Conservation (phyloP, 2,329 filamentous ascomycete genomes). For the Sporothrix mexicana region DNA sequence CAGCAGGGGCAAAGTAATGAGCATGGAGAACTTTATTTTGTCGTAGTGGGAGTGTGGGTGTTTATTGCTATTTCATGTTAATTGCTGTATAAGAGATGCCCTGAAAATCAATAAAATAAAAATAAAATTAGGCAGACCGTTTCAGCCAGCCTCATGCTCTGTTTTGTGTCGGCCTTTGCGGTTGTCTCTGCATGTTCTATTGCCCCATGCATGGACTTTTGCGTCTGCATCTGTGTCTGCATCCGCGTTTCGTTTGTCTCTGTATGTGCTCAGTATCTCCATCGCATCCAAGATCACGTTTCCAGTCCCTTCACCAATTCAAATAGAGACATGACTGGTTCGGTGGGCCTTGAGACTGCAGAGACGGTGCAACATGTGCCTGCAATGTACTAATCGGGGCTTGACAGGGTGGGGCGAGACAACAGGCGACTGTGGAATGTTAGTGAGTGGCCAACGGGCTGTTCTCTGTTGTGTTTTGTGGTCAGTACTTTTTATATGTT, state of each 20-base stretch:
- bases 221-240: background rate
- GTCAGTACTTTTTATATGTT: no score
- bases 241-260: background rate
- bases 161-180: background rate
- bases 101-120: background rate
- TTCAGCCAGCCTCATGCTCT: slow-evolving; percentile 18
- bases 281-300: no score
- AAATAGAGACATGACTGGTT: background rate
- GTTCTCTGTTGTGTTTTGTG: background rate
- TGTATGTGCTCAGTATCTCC: background rate
- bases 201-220: background rate
- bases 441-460: background rate
- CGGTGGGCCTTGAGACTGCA: slow-evolving; percentile 1
- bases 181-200: background rate
- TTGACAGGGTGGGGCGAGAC: slow-evolving; percentile 25
- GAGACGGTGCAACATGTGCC: background rate
- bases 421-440: background rate
- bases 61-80: background rate
- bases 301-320: background rate
- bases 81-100: background rate
- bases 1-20: background rate
- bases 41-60: background rate
- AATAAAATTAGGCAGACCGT: background rate
- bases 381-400: slow-evolving; percentile 32
- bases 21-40: background rate